phyloP scores from a whole-genome alignment of 306 rosid species.

The Prunus salicina region DNA sequence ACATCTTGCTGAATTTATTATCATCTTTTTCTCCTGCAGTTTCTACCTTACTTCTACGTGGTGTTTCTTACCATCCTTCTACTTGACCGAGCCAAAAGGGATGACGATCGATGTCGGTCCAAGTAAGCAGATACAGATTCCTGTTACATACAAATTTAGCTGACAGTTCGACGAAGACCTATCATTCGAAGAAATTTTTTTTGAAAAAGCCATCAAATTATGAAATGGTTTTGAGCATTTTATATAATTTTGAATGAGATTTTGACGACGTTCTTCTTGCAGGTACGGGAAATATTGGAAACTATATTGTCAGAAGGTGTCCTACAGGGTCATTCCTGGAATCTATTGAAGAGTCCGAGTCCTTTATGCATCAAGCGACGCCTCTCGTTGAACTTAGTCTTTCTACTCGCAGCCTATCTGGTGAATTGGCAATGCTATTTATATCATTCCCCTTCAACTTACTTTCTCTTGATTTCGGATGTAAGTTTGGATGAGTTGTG shows the following conservation, averaged over 20 bases:
- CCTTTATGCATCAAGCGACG: not conserved
- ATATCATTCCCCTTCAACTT: not conserved
- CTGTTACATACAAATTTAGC: not conserved
- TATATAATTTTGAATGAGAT: conserved; percentile 2
- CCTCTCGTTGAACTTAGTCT: not conserved
- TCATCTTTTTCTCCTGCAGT: conserved; percentile 45
- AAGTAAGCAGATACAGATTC: conserved; percentile 59
- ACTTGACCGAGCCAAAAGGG: conserved; percentile 92
- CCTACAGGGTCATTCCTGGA: conserved; percentile 79
- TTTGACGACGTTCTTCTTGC: conserved; percentile 26
- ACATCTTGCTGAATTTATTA: conserved; percentile 9
- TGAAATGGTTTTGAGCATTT: not conserved
- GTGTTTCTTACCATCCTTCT: conserved; percentile 87
- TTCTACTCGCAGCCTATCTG: not conserved
- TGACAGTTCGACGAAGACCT: not conserved
- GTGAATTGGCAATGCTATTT: conserved; percentile 12
- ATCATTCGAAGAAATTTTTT: not conserved
- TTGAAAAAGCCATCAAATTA: too few species aligned
- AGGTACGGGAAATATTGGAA: conserved; percentile 98
- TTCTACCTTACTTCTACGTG: conserved; percentile 90
- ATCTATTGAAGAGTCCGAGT: conserved; percentile 44
- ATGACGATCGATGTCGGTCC: conserved; percentile 86
- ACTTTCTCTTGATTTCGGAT: not conserved
- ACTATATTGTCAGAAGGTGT: conserved; percentile 75
- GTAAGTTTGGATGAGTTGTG: not conserved